phyloP scores from a whole-genome alignment of 441 rosid genomes.

The Pelargonium hybrid region DNA sequence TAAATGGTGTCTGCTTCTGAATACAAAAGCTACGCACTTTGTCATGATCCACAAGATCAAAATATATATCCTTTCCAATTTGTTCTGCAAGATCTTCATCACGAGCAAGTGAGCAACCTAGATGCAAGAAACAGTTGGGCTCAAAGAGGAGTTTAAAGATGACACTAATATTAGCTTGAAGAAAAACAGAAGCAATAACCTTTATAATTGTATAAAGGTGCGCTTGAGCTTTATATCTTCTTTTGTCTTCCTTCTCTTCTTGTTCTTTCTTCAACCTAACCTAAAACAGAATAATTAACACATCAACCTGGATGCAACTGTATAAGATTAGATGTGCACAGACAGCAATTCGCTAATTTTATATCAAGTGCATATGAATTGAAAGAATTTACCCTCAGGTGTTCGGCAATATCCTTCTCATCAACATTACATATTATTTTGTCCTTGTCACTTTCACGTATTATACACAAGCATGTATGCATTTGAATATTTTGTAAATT shows the following conservation, averaged over 20 bases:
- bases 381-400: constrained; percentile 56
- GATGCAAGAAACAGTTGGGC: constrained; percentile 20
- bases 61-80: constrained; percentile 76
- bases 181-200: constrained; percentile 25
- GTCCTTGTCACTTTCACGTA: constrained; percentile 90
- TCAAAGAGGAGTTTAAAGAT: neutral
- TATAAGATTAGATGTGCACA: neutral
- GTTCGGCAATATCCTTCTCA: constrained; percentile 94
- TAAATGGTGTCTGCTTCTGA: constrained; percentile 71
- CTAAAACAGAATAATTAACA: constrained; percentile 32
- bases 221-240: constrained; percentile 76
- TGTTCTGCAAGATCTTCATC: constrained; percentile 81
- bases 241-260: constrained; percentile 79
- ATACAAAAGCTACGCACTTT: constrained; percentile 78
- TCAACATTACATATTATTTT: constrained; percentile 87
- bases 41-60: constrained; percentile 92
- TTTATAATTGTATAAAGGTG: constrained; percentile 85
- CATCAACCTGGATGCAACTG: constrained; percentile 13
- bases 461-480: constrained; percentile 98
- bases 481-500: constrained; percentile 85
- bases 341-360: neutral
- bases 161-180: neutral
- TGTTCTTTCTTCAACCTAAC: constrained; percentile 86
- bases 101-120: constrained; percentile 88
- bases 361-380: constrained; percentile 12